Conservation (phyloP, 345 rosid species). For the Heritiera littoralis region DNA sequence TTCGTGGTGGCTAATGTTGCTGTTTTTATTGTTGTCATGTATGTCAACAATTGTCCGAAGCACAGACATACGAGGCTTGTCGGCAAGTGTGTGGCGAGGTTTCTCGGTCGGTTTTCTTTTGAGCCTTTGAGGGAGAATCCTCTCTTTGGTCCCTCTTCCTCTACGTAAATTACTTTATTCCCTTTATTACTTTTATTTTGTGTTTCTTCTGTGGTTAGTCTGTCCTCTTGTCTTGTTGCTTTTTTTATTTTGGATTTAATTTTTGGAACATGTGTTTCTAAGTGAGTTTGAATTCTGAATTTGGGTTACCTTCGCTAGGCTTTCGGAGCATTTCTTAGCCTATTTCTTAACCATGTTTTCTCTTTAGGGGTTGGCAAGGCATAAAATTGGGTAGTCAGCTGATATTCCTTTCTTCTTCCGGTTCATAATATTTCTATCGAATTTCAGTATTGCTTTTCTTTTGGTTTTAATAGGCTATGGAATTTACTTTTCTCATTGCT, state of each 20-base stretch:
- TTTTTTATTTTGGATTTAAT: not conserved
- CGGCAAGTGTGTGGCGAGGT: constrained; percentile 61
- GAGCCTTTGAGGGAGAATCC: constrained; percentile 82
- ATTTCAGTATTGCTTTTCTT: not conserved
- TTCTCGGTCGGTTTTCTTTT: constrained; percentile 83
- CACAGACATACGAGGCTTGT: constrained; percentile 37
- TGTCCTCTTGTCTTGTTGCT: not conserved
- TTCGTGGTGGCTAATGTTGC: constrained; percentile 64
- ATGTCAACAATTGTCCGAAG: constrained; percentile 70
- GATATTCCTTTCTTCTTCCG: not conserved
- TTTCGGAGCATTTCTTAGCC: not conserved
- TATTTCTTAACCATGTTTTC: not conserved
- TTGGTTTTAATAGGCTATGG: not conserved
- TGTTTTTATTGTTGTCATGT: constrained; percentile 69
- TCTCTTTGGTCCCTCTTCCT: constrained; percentile 82
- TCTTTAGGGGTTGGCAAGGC: not conserved
- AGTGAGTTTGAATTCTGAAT: not conserved
- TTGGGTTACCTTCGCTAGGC: not conserved
- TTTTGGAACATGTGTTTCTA: not conserved
- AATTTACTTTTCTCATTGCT: not conserved
- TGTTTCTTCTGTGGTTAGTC: not conserved
- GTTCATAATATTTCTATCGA: not conserved
- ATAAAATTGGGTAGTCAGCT: not conserved
- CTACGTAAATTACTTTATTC: constrained; percentile 47
- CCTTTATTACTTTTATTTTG: not conserved